Evolutionary conservation across 257 asterid genomes (phyloP).

Genomic region (Cinchona pubescens): DNA sequence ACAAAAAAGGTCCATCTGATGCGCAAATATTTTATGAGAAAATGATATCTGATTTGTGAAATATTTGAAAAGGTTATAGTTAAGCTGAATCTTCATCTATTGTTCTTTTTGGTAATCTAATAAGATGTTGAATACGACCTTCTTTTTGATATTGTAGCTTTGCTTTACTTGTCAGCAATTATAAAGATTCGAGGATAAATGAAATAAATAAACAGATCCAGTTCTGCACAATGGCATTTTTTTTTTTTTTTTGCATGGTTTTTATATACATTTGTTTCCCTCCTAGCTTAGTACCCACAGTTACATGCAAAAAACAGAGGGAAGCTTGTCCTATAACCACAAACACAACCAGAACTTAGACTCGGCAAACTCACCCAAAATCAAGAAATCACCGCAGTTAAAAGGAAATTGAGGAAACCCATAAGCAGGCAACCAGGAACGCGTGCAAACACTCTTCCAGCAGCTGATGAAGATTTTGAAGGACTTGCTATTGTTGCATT

Average conservation of each 20-base stretch:
- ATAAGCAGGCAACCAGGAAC: slow-evolving; percentile 35
- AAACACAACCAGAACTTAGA: background rate
- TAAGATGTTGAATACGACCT: too few species aligned
- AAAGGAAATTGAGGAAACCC: slow-evolving; percentile 40
- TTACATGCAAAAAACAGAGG: slow-evolving; percentile 15
- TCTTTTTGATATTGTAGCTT: background rate
- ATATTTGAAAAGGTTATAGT: too few species aligned
- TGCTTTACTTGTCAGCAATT: background rate
- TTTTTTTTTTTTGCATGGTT: too few species aligned
- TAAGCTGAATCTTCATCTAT: too few species aligned
- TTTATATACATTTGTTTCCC: background rate
- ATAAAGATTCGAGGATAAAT: too few species aligned
- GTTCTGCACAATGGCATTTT: too few species aligned
- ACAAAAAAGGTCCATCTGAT: background rate
- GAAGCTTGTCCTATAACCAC: slow-evolving; percentile 10
- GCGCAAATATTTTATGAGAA: background rate
- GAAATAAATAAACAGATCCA: too few species aligned
- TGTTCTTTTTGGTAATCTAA: background rate
- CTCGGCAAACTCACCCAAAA: background rate
- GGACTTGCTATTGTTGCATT: slow-evolving; percentile 40
- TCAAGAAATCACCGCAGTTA: background rate
- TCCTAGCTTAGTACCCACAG: slow-evolving; percentile 13
- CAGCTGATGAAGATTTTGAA: slow-evolving; percentile 45
- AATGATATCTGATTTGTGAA: too few species aligned
- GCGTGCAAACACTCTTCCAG: slow-evolving; percentile 12